Evolutionary conservation across 805 yeast species (phyloP).

Genomic region (Zygoascus biomembranicola): DNA sequence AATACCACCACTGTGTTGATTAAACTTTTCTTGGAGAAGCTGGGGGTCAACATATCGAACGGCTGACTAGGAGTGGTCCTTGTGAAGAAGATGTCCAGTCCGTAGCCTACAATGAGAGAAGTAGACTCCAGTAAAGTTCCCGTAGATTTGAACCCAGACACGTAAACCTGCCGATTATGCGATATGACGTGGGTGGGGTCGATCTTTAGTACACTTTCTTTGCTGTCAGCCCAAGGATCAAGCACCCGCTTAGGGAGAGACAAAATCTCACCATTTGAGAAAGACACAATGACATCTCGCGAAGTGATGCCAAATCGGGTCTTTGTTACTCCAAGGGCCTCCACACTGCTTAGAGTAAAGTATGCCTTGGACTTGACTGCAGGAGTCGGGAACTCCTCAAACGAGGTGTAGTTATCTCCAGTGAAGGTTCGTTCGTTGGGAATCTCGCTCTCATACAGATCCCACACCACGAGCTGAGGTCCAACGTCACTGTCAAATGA

Average conservation of each 20-base stretch:
- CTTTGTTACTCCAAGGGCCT: constrained; percentile 42
- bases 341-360: constrained; percentile 49
- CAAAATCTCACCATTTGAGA: constrained; percentile 53
- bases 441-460: constrained; percentile 60
- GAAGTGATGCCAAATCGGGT: constrained; percentile 63
- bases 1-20: constrained; percentile 50
- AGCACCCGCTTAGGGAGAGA: constrained; percentile 63
- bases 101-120: constrained; percentile 47
- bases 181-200: constrained; percentile 44
- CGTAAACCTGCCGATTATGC: constrained; percentile 39
- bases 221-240: constrained; percentile 58
- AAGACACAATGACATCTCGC: constrained; percentile 52
- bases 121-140: constrained; percentile 80
- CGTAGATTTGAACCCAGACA: constrained; percentile 36
- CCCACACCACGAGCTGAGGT: constrained; percentile 60
- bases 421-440: constrained; percentile 38
- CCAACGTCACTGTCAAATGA: constrained; percentile 47
- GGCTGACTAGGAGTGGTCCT: constrained; percentile 72
- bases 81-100: constrained; percentile 65
- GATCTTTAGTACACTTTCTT: constrained; percentile 39
- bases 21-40: constrained; percentile 61
- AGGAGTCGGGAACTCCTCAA: constrained; percentile 35
- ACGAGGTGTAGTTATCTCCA: constrained; percentile 29
- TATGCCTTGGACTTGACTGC: constrained; percentile 49
- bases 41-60: constrained; percentile 63